Conservation (phyloP, 2,329 filamentous ascomycete species). For the Ustulina deusta region DNA sequence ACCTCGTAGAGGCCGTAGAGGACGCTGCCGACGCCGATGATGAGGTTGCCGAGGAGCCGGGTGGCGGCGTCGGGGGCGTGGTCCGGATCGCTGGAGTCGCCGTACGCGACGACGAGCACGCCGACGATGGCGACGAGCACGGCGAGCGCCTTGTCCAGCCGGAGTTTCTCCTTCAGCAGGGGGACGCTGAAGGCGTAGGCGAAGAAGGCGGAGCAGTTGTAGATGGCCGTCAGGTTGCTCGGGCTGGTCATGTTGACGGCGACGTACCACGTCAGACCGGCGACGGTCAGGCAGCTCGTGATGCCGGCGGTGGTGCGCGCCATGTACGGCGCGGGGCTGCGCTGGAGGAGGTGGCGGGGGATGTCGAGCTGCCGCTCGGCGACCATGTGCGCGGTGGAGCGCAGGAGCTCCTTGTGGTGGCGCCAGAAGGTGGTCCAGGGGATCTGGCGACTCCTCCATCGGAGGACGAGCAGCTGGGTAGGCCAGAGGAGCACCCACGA, state of each 20-base stretch:
- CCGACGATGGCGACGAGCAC: slow-evolving; percentile 89
- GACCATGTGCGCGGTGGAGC: slow-evolving; percentile 80
- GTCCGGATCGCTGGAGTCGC: slow-evolving; percentile 70
- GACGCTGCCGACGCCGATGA: slow-evolving; percentile 91
- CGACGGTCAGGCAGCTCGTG: slow-evolving; percentile 87
- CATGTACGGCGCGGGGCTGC: slow-evolving; percentile 74
- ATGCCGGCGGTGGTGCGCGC: slow-evolving; percentile 82
- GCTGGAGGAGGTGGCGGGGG: slow-evolving; percentile 56
- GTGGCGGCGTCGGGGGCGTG: slow-evolving; percentile 63
- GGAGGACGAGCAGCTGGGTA: slow-evolving; percentile 80
- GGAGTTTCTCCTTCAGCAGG: slow-evolving; percentile 84
- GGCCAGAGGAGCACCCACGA: slow-evolving; percentile 95
- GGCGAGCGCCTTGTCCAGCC: slow-evolving; percentile 85
- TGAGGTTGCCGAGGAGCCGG: slow-evolving; percentile 84
- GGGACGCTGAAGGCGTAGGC: slow-evolving; percentile 97
- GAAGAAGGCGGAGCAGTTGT: slow-evolving; percentile 99
- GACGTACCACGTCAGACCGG: slow-evolving; percentile 94
- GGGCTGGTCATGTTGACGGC: slow-evolving; percentile 94
- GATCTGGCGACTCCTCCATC: slow-evolving; percentile 80
- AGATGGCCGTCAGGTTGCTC: slow-evolving; percentile 95
- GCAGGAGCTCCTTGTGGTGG: slow-evolving; percentile 63
- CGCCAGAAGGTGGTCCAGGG: slow-evolving; percentile 91
- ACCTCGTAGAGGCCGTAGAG: slow-evolving; percentile 98
- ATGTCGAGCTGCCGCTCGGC: slow-evolving; percentile 80
- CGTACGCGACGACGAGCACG: slow-evolving; percentile 95